These are phyloP conservation scores for Pseudogymnoascus destructans DNA, from an alignment of 2,329 filamentous ascomycete species.

Conservation along the genomic window DNA sequence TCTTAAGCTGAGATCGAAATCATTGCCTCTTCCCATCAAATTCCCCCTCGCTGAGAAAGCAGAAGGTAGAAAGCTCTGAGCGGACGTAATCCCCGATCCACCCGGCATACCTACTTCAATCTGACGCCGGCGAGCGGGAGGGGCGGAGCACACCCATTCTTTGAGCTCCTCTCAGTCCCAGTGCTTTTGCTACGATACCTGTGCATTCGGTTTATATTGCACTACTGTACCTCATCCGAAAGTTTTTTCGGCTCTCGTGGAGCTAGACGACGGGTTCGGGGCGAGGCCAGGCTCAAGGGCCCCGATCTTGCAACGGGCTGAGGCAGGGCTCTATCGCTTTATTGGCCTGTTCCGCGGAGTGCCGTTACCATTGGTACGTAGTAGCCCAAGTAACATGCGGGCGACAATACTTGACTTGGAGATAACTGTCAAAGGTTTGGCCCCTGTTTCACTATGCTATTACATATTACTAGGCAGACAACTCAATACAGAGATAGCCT, in stretches of 20 bases:
- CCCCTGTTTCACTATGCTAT: neutral
- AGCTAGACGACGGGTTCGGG: conserved; percentile 1
- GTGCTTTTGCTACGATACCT: neutral
- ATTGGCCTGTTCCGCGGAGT: neutral
- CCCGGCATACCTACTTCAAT: neutral
- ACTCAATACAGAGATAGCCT: neutral
- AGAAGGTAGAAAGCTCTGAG: neutral
- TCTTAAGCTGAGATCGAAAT: neutral
- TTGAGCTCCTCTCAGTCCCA: neutral
- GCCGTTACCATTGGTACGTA: neutral
- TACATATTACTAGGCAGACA: neutral
- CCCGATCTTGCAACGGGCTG: neutral
- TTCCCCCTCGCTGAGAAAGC: neutral
- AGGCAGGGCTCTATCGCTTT: neutral
- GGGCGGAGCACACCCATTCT: neutral
- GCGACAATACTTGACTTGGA: neutral
- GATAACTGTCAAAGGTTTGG: neutral
- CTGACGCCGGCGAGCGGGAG: neutral
- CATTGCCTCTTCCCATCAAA: neutral
- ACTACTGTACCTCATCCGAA: conserved; percentile 4
- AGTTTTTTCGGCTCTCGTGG: neutral
- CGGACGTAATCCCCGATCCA: neutral
- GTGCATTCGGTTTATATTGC: neutral
- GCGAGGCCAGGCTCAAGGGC: neutral
- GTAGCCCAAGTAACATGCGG: neutral